Base-by-base conservation (phyloP, 2,329 filamentous ascomycete genomes). In the Cytospora piceicola region DNA sequence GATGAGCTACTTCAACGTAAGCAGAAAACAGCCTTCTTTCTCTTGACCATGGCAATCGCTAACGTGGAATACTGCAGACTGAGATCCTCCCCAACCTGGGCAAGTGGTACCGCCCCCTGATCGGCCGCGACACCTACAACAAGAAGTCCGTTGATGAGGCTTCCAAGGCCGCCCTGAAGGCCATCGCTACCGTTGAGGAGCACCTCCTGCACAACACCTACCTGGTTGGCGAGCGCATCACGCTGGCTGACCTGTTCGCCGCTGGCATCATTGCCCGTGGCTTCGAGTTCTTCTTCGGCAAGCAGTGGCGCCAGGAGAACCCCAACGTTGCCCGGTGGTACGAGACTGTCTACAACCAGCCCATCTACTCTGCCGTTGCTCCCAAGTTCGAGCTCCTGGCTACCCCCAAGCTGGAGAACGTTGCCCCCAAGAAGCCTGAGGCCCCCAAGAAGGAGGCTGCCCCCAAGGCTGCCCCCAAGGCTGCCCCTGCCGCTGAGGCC, bases 191-290 rank as follows among this genome's bases (percentile, higher is more conserved):
- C 72, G 82, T 95, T 64, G 95, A 99, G 85, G 85, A 91, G 77
- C 92, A 98, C 85, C 90, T 99, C 73, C 84, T 90, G 71, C 85
- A 90, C 83, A 93, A 96, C 89, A 99, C 95, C 76, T 99, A 91
- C 89, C 92, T 99, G 72, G 94, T 97, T 75, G 93, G 94, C 78
- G 95, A 99, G 88, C 93, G 95, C 77, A 88, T 98, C 82, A 97
- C 94, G 75, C 91, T 98, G 73, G 95, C 95, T 79, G 95, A 99
- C 80, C 80, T 97, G 78, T 98, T 96, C 85, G 83, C 86, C 76
- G 87, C 90, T 73, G 84, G 88, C 78, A 85, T 97, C 79, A 83
- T 95, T 75, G 85, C 87, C 77, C 93, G 93, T 73, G 94, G 93
- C 76, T 98, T 96, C 87, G 86, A 96, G 82, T 94, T 85, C 84